Evolutionary conservation across 2,329 filamentous ascomycete species (phyloP), one percentile per base, ranked within the genome.

Genomic region (Chaetomiaceae sp.): DNA sequence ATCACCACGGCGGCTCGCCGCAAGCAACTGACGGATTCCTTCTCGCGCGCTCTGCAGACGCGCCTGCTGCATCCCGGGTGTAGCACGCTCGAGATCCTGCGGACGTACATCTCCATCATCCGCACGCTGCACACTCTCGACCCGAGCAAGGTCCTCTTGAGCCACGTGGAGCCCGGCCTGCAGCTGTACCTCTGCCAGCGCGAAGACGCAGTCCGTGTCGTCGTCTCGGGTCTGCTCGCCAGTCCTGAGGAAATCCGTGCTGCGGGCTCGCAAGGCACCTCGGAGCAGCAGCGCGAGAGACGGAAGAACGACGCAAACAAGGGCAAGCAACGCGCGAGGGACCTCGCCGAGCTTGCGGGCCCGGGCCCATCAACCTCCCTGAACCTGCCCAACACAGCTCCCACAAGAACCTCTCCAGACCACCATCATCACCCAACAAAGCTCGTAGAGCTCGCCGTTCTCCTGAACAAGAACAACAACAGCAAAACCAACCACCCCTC

Each of bases 61-160:
- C 80, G 86, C 14, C 71, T 95, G 7, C 73, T 94, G 11, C 87
- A 92, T 63, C 84, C 88, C 1, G 88, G 87, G 3, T 79, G 85
- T 37, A 90, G 87, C 17, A 91, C 88, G 1, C 77, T 88, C 3
- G 82, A 89, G 56, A 89, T 92, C 31, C 68, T 92, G 46, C 83
- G 85, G 61, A 83, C 87, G 3, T 92, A 92, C 68, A 88, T 91
- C 54, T 84, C 82, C 59, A 86, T 91, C 72, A 91, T 92, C 56
- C 82, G 83, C 54, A 84, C 86, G 0, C 90, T 91, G 60, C 85
- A 89, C 63, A 79, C 82, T 23, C 75, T 92, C 4, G 88, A 92
- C 63, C 80, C 87, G 46, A 89, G 88, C 46, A 88, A 89, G 57
- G 88, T 92, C 1, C 73, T 92, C 6, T 76, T 92, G 3, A 84